These are phyloP conservation scores for Amylocarpus encephaloides DNA, from an alignment of 2,329 filamentous ascomycete species.

Conservation along the genomic window DNA sequence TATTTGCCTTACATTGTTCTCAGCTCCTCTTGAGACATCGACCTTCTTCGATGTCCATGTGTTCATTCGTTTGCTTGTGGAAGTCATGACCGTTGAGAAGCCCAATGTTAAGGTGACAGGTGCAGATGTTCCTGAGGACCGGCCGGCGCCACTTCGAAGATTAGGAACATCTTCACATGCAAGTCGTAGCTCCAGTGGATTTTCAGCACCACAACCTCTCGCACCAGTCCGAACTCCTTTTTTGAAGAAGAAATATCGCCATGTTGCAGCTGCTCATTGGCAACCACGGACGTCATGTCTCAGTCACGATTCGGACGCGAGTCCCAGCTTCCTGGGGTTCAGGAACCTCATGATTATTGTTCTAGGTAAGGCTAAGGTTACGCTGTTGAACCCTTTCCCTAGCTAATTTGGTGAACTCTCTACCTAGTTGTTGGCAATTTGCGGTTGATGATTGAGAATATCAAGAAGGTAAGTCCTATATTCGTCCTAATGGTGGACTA, in stretches of 20 bases:
- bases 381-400: slow-evolving; percentile 23
- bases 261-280: slow-evolving; percentile 83
- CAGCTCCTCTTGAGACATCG: background rate
- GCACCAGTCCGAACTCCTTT: slow-evolving; percentile 16
- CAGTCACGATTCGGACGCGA: slow-evolving; percentile 69
- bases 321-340: slow-evolving; percentile 87
- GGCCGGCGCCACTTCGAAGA: slow-evolving; percentile 14
- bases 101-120: slow-evolving; percentile 23
- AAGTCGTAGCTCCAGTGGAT: slow-evolving; percentile 15
- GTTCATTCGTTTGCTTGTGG: background rate
- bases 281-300: slow-evolving; percentile 68
- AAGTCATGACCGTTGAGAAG: background rate
- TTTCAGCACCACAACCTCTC: slow-evolving; percentile 21
- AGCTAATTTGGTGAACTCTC: background rate
- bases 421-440: slow-evolving; percentile 79
- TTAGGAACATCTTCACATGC: slow-evolving; percentile 20
- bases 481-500: background rate
- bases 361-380: too few relatives aligned
- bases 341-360: slow-evolving; percentile 95
- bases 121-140: slow-evolving; percentile 12
- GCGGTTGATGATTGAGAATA: slow-evolving; percentile 92
- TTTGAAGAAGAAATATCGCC: slow-evolving; percentile 69
- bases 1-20: background rate
- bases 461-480: slow-evolving; percentile 64
- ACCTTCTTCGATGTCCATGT: background rate